Evolutionary conservation across 495 filamentous ascomycete species (phyloP), one percentile per base, ranked within the genome.

Genomic region (Immersiella caudata): DNA sequence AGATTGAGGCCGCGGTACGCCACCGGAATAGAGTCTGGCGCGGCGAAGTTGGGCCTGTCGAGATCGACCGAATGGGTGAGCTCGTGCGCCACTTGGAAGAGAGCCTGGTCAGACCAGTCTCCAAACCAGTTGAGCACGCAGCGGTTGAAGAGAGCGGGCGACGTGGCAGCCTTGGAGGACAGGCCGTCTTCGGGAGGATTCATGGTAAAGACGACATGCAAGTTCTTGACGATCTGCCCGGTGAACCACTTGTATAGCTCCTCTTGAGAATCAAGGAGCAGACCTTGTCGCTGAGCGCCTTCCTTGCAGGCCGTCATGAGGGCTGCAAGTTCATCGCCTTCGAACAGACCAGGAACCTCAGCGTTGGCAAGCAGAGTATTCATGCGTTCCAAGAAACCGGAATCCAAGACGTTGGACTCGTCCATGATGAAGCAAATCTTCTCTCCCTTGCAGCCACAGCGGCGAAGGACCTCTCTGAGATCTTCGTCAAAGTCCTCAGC

Each of bases 351-450:
- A 22, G 95, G 95, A 50, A 99, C 93, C 81, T 99, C 95, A 24
- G 95, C 95, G 75, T 99, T 99, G 65, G 95, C 95, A 62, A 99
- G 88, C 24, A 99, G 83, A 1, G 95, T 99, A 70, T 99, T 99
- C 95, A 99, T 99, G 66, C 96, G 89, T 77, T 99, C 95, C 68
- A 99, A 78, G 88, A 99, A 99, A 40, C 94, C 95, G 18, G 95
- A 99, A 74, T 99, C 95, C 2, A 99, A 86, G 21, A 99, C 95
- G 73, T 99, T 99, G 7, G 93, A 90, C 82, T 99, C 95, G 72
- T 99, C 95, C 95, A 99, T 97, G 80, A 99, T 96, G 81, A 99
- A 99, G 82, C 96, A 98, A 50, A 99, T 96, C 83, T 97, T 99
- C 76, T 99, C 95, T 36, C 95, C 95, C 79, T 96, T 97, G 82